A percentile compares a stretch with the other conserved stretches of the same genome.
These are phyloP conservation scores for Telfairia occidentalis DNA, from an alignment of 331 rosid species.

Conservation along the genomic window DNA sequence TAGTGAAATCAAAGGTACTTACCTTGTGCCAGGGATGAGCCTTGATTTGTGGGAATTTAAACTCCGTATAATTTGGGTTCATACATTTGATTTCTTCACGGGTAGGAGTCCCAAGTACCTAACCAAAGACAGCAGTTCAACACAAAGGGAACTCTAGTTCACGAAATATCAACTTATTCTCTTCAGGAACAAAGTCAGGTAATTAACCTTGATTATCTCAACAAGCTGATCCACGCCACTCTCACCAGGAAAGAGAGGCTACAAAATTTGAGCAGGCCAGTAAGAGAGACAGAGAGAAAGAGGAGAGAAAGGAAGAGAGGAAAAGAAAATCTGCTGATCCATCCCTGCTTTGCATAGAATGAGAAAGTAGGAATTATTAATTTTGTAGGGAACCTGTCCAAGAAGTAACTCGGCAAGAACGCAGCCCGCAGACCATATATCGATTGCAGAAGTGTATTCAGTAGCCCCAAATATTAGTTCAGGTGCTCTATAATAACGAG, in stretches of 20 bases:
- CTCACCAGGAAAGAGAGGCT: slow-evolving; percentile 66
- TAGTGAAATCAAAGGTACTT: slow-evolving; percentile 1
- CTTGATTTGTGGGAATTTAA: slow-evolving; percentile 53
- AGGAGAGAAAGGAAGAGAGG: not conserved
- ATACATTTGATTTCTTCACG: slow-evolving; percentile 62
- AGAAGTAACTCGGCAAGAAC: slow-evolving; percentile 54
- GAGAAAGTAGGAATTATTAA: not conserved
- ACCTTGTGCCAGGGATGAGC: slow-evolving; percentile 63
- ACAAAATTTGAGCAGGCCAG: slow-evolving; percentile 17
- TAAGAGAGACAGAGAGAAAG: not conserved
- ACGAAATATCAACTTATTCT: not conserved
- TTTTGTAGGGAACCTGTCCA: slow-evolving; percentile 39
- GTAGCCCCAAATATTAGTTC: slow-evolving; percentile 69
- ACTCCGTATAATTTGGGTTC: slow-evolving; percentile 62
- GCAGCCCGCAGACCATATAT: slow-evolving; percentile 66
- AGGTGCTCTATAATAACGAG: slow-evolving; percentile 64
- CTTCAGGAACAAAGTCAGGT: not conserved
- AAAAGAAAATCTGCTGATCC: not conserved
- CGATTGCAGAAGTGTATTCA: slow-evolving; percentile 61
- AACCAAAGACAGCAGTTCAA: not conserved
- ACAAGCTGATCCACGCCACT: slow-evolving; percentile 71
- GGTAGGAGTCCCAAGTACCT: slow-evolving; percentile 67
- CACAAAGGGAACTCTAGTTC: not conserved
- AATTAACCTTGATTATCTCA: slow-evolving; percentile 53
- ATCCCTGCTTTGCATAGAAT: not conserved